Evolutionary conservation across 331 rosid genomes (phyloP), one percentile per base, ranked within the genome.

Genomic region (Rhamnella rubrinervis): DNA sequence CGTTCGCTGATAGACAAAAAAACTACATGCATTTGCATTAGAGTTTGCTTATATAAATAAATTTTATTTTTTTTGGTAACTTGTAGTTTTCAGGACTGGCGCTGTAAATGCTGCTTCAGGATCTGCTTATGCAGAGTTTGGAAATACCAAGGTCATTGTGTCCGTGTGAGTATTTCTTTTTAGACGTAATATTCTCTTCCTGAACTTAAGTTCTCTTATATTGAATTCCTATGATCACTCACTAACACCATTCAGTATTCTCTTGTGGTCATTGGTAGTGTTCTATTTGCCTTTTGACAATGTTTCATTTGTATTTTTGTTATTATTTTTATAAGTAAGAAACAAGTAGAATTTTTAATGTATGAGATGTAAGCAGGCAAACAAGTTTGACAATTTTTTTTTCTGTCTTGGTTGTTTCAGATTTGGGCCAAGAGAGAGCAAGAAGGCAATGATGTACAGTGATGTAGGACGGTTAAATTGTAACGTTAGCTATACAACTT

Each of bases 371-470:
- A 28, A 5, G 7, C 35, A 56, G 49, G 21, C 5, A 15, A 31
- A 31, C 5, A 31, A 39, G 64, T 35, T 55, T 77, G 4, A 55
- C 41, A 20, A 12, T 62, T 58, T 37, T 31, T 10, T 59, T 76
- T 31, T 12, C 20, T 13, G 13, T 39, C 8, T 77, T 70, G 52
- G 44, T 71, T 49, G 63, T 20, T 73, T 63, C 75, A 95, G 96
- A 71, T 91, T 95, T 76, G 99, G 99, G 70, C 97, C 96, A n/a
- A 89, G 97, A 73, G 98, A 93, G 86, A 95, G 99, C 74, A 95
- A 95, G 87, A 95, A 95, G 75, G 97, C 99, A n/a, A 89, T 89
- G 97, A 66, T 83, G 92, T 95, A 89, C 81, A 95, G 96, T 51
- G 99, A 91, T 70, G 75, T 72, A 3, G 99, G 97, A 68, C 91